These are phyloP conservation scores for Pythium folliculosum DNA, from an alignment of 352 stramenopile species.

Conservation along the genomic window DNA sequence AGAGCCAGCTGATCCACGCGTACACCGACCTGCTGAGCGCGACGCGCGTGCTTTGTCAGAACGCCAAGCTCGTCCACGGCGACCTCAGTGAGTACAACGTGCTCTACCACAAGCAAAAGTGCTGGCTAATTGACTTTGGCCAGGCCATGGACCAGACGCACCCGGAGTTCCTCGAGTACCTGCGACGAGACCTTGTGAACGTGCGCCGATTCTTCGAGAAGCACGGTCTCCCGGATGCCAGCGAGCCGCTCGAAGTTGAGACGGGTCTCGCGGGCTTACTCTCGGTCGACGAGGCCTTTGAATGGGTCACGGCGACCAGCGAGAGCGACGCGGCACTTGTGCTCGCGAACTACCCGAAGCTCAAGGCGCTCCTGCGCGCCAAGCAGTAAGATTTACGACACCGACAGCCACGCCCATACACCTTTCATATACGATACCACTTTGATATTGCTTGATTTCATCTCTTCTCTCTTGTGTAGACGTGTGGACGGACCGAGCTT, in stretches of 20 bases:
- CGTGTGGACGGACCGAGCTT: too few relatives aligned
- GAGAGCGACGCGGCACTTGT: background rate
- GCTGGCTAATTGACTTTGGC: slow-evolving; percentile 92
- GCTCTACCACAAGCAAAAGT: slow-evolving; percentile 62
- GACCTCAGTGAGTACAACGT: slow-evolving; percentile 92
- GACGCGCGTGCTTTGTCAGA: slow-evolving; percentile 52
- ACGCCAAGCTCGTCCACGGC: slow-evolving; percentile 57
- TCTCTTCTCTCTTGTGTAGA: too few relatives aligned
- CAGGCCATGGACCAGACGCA: slow-evolving; percentile 87
- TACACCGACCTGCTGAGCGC: slow-evolving; percentile 61
- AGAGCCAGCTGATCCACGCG: slow-evolving; percentile 45
- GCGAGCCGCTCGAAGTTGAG: background rate
- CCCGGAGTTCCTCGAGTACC: slow-evolving; percentile 56
- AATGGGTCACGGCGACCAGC: slow-evolving; percentile 14
- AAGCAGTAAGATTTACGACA: background rate
- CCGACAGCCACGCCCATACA: too few relatives aligned
- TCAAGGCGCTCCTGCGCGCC: background rate
- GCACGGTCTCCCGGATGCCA: slow-evolving; percentile 27
- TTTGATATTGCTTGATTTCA: background rate
- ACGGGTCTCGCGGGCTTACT: slow-evolving; percentile 5
- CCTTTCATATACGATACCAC: background rate
- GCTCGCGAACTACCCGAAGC: background rate
- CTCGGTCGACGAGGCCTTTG: slow-evolving; percentile 13
- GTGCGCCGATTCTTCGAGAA: slow-evolving; percentile 80
- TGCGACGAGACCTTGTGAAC: slow-evolving; percentile 76